Conservation (phyloP, 768 basidiomycete species). For the Leccinum sublutescens region DNA sequence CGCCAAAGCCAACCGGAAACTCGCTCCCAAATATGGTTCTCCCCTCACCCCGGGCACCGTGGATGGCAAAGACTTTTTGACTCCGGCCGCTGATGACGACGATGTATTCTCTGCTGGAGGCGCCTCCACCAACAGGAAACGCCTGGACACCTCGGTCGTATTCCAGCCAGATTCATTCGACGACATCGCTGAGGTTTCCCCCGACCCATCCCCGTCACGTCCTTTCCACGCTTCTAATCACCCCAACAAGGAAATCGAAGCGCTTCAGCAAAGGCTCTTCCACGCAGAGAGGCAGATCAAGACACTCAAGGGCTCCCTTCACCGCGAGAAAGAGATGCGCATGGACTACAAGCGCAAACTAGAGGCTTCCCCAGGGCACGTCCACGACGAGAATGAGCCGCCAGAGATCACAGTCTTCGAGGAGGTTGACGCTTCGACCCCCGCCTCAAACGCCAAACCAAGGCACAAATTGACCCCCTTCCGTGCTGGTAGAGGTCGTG, state of each 20-base stretch:
- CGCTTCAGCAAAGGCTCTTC: constrained; percentile 74
- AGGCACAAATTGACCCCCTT: constrained; percentile 52
- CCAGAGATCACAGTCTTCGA: constrained; percentile 41
- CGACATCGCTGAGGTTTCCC: constrained; percentile 51
- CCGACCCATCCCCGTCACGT: constrained; percentile 59
- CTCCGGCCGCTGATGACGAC: constrained; percentile 57
- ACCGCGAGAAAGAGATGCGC: constrained; percentile 80
- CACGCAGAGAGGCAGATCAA: constrained; percentile 85
- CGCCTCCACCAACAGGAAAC: constrained; percentile 60
- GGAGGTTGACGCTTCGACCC: constrained; percentile 42
- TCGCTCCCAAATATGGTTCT: constrained; percentile 62
- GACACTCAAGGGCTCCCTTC: constrained; percentile 77
- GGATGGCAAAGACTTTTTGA: constrained; percentile 47
- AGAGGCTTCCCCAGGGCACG: constrained; percentile 39
- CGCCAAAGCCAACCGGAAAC: constrained; percentile 57
- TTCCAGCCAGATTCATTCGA: constrained; percentile 47
- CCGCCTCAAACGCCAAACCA: constrained; percentile 33
- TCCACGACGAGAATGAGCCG: constrained; percentile 38
- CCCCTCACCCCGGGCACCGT: constrained; percentile 67
- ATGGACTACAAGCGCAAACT: constrained; percentile 63
- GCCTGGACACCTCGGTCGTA: constrained; percentile 48
- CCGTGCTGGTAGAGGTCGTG: constrained; percentile 45
- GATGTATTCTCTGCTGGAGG: constrained; percentile 68
- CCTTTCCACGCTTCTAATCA: constrained; percentile 72
- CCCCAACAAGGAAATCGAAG: constrained; percentile 78